Percentiles rank a stretch among this genome's conserved stretches.
These are phyloP conservation scores for Blastomyces parvus DNA, from an alignment of 2,329 filamentous ascomycete genomes.

Conservation along the genomic window DNA sequence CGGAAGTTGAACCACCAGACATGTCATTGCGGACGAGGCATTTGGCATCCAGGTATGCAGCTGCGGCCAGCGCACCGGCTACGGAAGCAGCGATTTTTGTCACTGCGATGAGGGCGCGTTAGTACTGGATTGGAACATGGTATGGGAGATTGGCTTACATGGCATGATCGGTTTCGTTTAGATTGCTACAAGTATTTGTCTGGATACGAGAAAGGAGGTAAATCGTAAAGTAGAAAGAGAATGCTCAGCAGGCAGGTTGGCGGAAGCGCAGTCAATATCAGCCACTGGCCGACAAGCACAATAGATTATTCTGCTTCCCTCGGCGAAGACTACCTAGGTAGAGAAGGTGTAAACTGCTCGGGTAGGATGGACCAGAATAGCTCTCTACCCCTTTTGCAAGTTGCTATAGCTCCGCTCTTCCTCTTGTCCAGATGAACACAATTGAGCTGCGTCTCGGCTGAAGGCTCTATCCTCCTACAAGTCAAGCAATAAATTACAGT, in stretches of 20 bases:
- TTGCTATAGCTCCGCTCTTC: neutral
- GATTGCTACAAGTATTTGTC: too few relatives aligned
- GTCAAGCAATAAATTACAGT: neutral
- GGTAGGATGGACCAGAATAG: neutral
- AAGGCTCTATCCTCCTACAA: neutral
- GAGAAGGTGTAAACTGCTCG: conserved; percentile 1
- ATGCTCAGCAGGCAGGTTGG: neutral
- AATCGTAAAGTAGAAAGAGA: neutral
- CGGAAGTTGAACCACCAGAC: neutral
- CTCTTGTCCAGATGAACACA: neutral
- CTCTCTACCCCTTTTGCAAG: neutral
- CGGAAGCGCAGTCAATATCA: neutral
- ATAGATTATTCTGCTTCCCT: neutral
- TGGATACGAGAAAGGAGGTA: neutral
- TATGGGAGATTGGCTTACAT: neutral
- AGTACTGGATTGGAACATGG: neutral
- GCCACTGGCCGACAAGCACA: neutral
- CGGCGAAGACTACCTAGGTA: too few relatives aligned
- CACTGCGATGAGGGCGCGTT: neutral
- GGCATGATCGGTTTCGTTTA: neutral
- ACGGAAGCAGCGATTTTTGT: neutral
- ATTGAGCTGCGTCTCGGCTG: neutral
- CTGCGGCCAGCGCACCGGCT: conserved; percentile 3
- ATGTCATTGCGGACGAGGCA: conserved; percentile 4
- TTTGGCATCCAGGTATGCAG: conserved; percentile 8